These are phyloP conservation scores for Cutaneotrichosporon sp. DNA, from an alignment of 1,284 basidiomycete genomes.

Conservation along the genomic window DNA sequence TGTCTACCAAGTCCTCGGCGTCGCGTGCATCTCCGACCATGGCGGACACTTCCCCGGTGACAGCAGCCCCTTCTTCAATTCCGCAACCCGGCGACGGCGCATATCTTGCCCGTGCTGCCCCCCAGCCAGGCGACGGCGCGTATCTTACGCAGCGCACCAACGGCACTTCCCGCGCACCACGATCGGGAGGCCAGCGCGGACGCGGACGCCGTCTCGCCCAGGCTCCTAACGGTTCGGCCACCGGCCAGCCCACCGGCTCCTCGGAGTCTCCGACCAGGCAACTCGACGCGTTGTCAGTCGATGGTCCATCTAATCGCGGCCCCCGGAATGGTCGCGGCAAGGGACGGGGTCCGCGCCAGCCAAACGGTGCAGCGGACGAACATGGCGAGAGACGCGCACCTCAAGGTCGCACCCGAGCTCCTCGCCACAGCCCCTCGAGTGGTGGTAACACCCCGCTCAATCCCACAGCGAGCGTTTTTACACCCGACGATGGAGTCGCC, in stretches of 20 bases:
- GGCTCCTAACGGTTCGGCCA: not conserved
- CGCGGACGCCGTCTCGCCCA: not conserved
- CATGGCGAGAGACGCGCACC: no score
- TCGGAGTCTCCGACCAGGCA: not conserved
- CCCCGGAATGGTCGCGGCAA: not conserved
- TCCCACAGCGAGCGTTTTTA: constrained; percentile 8
- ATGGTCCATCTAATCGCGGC: not conserved
- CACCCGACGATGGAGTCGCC: constrained; percentile 3
- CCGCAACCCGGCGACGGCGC: constrained; percentile 12
- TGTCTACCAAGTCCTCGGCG: not conserved
- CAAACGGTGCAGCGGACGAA: not conserved
- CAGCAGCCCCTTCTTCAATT: not conserved
- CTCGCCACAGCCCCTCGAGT: not conserved
- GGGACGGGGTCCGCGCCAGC: not conserved
- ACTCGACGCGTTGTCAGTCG: not conserved
- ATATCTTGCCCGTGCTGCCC: constrained; percentile 15
- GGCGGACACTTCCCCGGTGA: constrained; percentile 4
- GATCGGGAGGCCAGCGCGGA: not conserved
- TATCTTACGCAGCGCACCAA: constrained; percentile 10
- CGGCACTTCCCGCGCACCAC: constrained; percentile 1
- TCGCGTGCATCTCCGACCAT: not conserved
- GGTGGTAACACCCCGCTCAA: constrained; percentile 10
- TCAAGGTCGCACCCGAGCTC: no score
- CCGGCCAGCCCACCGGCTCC: not conserved
- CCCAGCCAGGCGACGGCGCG: constrained; percentile 21